A percentile compares a stretch with the other conserved stretches of the same genome.
These are phyloP conservation scores for Auricularia heimuer DNA, from an alignment of 768 basidiomycete species.

Conservation along the genomic window DNA sequence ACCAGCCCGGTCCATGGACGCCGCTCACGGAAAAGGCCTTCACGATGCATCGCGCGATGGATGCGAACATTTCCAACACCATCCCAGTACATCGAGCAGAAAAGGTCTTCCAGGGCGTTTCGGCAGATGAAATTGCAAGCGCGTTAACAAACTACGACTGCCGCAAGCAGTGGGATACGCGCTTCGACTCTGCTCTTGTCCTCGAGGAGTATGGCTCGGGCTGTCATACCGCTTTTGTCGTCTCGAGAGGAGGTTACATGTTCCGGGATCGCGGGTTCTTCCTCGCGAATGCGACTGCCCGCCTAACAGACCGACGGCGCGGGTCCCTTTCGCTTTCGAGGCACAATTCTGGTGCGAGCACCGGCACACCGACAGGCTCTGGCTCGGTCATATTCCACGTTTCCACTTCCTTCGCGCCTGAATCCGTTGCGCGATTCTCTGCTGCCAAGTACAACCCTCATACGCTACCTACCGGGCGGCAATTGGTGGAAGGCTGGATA, in stretches of 20 bases:
- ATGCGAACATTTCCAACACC: conserved; percentile 64
- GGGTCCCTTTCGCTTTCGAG: conserved; percentile 17
- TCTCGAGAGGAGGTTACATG: conserved; percentile 74
- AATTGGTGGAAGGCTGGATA: conserved; percentile 90
- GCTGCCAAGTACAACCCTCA: conserved; percentile 67
- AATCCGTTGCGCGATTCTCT: conserved; percentile 46
- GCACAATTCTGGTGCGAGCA: conserved; percentile 24
- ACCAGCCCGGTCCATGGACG: conserved; percentile 55
- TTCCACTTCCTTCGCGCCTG: conserved; percentile 70
- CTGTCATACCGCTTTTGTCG: conserved; percentile 59
- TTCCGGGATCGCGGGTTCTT: conserved; percentile 87
- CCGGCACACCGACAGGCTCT: conserved; percentile 33
- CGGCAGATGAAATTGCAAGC: conserved; percentile 81
- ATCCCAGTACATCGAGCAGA: conserved; percentile 82
- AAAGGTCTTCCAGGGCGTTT: conserved; percentile 87
- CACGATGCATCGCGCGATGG: conserved; percentile 63
- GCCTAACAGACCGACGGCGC: conserved; percentile 18
- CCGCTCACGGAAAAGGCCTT: conserved; percentile 68
- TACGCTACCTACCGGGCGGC: conserved; percentile 61
- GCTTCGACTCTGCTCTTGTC: conserved; percentile 57
- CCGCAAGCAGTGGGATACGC: conserved; percentile 79
- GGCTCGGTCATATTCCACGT: conserved; percentile 58
- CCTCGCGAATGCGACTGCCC: conserved; percentile 61
- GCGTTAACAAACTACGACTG: conserved; percentile 61
- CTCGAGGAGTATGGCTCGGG: conserved; percentile 74